Evolutionary conservation across 257 asterid genomes (phyloP).

Genomic region (Solanum acaule): DNA sequence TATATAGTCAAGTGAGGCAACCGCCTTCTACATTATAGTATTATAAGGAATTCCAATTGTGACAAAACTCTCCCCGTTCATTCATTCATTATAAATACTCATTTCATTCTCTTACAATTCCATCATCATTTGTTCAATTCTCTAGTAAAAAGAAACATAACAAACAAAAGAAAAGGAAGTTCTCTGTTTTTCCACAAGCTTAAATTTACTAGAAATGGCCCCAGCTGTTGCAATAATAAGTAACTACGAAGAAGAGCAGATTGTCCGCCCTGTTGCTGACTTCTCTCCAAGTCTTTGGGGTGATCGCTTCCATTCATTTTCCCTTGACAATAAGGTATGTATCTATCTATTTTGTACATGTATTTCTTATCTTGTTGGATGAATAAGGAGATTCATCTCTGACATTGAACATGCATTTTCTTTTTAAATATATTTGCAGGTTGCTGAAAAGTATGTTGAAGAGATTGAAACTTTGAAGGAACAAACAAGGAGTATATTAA

Average conservation of each 20-base stretch:
- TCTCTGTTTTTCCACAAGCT: not conserved
- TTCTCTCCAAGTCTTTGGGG: no score
- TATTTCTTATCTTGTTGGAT: not conserved
- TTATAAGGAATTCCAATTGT: no score
- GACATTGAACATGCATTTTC: not conserved
- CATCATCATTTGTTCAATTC: not conserved
- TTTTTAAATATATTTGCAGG: not conserved
- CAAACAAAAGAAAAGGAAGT: no score
- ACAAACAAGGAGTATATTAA: not conserved
- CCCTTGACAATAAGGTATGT: not conserved
- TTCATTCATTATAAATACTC: not conserved
- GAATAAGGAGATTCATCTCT: not conserved
- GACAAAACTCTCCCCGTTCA: no score
- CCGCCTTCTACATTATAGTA: no score
- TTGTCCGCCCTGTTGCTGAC: slow-evolving; percentile 6
- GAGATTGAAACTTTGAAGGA: slow-evolving; percentile 22
- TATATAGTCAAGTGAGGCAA: no score
- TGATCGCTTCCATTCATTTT: not conserved
- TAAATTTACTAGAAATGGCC: no score
- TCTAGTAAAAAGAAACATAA: no score
- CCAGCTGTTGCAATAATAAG: no score
- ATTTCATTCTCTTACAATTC: not conserved
- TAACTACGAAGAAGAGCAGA: no score
- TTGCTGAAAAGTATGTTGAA: not conserved
- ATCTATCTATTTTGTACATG: not conserved